Evolutionary conservation across 306 rosid species (phyloP).

Genomic region (Citrullus amarus): DNA sequence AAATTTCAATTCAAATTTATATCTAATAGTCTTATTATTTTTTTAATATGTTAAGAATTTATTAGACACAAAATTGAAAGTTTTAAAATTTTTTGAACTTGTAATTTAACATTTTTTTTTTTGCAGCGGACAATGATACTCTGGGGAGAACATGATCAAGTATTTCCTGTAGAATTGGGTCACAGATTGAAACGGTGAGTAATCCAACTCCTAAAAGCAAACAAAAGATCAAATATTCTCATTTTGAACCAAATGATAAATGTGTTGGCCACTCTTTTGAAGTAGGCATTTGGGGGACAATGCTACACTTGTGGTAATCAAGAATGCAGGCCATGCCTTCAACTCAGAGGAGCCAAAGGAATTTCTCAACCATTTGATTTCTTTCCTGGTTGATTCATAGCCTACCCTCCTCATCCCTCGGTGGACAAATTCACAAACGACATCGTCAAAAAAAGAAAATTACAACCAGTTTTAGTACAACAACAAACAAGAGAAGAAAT

Average conservation of each 20-base stretch:
- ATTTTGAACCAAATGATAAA: neutral
- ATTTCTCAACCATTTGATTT: constrained; percentile 35
- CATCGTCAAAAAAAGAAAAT: neutral
- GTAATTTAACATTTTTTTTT: neutral
- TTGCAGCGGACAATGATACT: constrained; percentile 60
- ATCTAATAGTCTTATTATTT: too few species aligned
- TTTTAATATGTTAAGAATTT: too few species aligned
- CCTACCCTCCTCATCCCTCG: neutral
- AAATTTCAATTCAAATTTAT: too few species aligned
- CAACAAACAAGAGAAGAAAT: neutral
- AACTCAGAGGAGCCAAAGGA: constrained; percentile 45
- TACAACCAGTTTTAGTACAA: neutral
- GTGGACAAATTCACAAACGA: neutral
- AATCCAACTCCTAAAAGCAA: neutral
- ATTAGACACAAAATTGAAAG: too few species aligned
- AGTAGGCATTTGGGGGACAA: constrained; percentile 61
- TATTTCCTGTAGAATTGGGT: constrained; percentile 60
- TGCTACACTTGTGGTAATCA: constrained; percentile 50
- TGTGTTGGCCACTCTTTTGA: neutral
- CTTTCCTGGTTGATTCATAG: constrained; percentile 32
- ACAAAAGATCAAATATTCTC: neutral
- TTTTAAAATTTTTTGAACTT: too few species aligned
- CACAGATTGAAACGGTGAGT: constrained; percentile 56
- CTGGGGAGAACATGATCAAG: constrained; percentile 76
- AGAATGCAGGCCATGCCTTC: constrained; percentile 67